phyloP scores from a whole-genome alignment of 2,329 filamentous ascomycete genomes.

The Neodidymelliopsis sp. region DNA sequence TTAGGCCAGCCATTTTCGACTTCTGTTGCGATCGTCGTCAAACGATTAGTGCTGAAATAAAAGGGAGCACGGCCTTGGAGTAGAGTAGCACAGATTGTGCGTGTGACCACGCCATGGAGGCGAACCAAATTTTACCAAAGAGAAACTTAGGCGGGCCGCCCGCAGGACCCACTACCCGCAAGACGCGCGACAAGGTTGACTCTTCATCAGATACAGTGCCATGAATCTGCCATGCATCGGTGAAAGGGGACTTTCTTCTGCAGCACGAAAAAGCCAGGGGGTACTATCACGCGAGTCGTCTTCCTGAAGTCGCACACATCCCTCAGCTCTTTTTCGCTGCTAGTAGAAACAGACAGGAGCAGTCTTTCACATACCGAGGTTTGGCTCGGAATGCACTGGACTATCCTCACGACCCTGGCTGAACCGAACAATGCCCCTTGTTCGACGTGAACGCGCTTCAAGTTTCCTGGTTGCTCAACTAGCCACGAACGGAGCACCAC shows the following conservation, averaged over 20 bases:
- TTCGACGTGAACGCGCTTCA: background rate
- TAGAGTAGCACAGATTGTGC: constrained; percentile 3
- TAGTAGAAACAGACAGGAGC: background rate
- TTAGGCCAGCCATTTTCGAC: constrained; percentile 5
- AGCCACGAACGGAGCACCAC: background rate
- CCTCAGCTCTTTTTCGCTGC: background rate
- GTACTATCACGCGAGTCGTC: background rate
- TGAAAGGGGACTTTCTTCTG: background rate
- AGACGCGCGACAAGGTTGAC: constrained; percentile 11
- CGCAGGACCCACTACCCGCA: constrained; percentile 17
- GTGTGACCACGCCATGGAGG: constrained; percentile 11
- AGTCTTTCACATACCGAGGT: background rate
- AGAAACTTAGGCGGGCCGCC: constrained; percentile 15
- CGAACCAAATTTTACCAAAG: constrained; percentile 4
- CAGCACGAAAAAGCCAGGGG: background rate
- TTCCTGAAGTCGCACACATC: background rate
- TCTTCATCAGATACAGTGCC: background rate
- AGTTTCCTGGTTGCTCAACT: background rate
- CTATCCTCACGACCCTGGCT: background rate
- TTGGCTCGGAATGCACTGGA: constrained; percentile 4
- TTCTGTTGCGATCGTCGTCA: constrained; percentile 11
- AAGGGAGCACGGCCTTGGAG: constrained; percentile 2
- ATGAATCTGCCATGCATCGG: background rate
- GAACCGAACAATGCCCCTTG: background rate
- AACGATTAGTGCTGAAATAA: constrained; percentile 5